Evolutionary conservation across 2,329 filamentous ascomycete genomes (phyloP).

Genomic region (Dothiorella sarmentorum): DNA sequence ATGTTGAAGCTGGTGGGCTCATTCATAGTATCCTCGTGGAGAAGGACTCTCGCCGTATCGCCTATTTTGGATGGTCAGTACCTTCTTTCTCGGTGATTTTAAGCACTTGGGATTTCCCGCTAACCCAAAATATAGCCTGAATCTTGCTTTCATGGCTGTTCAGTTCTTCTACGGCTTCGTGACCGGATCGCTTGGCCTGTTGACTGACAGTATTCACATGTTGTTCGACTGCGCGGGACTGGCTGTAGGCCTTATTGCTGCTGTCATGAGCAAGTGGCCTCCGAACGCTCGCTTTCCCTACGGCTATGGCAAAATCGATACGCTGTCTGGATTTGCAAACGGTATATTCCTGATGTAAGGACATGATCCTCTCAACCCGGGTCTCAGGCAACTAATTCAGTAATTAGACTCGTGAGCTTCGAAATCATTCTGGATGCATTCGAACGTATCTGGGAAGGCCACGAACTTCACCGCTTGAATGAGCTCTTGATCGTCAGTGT

Average conservation of each 20-base stretch:
- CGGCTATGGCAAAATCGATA: slow-evolving; percentile 95
- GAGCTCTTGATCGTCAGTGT: slow-evolving; percentile 88
- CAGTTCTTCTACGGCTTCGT: slow-evolving; percentile 92
- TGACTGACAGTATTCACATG: slow-evolving; percentile 99
- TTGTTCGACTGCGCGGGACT: slow-evolving; percentile 96
- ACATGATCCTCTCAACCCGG: too few relatives aligned
- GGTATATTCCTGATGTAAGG: slow-evolving; percentile 86
- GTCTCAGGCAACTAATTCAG: slow-evolving; percentile 19
- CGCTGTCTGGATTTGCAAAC: slow-evolving; percentile 91
- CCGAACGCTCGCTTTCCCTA: slow-evolving; percentile 86
- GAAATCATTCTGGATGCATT: slow-evolving; percentile 96
- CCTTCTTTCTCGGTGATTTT: not conserved
- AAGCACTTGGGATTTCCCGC: not conserved
- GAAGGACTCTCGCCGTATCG: slow-evolving; percentile 89
- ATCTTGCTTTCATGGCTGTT: slow-evolving; percentile 90
- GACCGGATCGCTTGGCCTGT: slow-evolving; percentile 88
- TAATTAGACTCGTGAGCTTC: slow-evolving; percentile 76
- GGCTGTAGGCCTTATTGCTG: slow-evolving; percentile 82
- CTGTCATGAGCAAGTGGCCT: slow-evolving; percentile 96
- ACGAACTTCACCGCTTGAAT: slow-evolving; percentile 75
- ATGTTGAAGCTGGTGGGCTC: slow-evolving; percentile 69
- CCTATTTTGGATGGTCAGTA: slow-evolving; percentile 89
- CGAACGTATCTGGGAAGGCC: slow-evolving; percentile 79
- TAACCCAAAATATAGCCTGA: slow-evolving; percentile 60
- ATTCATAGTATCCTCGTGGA: slow-evolving; percentile 83